Evolutionary conservation across 2,329 filamentous ascomycete genomes (phyloP), one percentile per base, ranked within the genome.

Genomic region (Fusarium sp.): DNA sequence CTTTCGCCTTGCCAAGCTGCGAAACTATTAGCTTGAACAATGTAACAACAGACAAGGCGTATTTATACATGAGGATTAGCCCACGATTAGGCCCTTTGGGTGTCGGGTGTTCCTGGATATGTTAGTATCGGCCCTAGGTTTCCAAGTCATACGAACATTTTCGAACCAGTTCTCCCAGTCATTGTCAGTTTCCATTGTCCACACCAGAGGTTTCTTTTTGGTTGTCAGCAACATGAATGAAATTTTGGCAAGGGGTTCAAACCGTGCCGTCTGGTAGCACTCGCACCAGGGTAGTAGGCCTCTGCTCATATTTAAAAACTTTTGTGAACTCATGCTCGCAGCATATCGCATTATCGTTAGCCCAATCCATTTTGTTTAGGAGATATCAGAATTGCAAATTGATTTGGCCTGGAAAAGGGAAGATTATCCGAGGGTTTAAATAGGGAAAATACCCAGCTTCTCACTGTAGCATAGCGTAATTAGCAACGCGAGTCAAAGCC

Each of bases 151-250:
- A 47, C 45, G 13, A 8, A 64, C 61, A 4, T 7, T 51, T 3
- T 29, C 13, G 7, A 61, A 61, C 61, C 61, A 64, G 2, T 11
- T 11, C 1, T 61, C 6, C 61, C 61, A 64, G 14, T 64, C 57
- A 0, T 11, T 2, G 1, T 37, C 35, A 20, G 27, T 25, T 17
- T 45, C 6, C 36, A 64, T 43, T 0, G 50, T 64, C 57, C 40
- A 51, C 11, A 57, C 11, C 4, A 40, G 13, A n/a, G 41, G 57
- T 13, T 37, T n/a, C 60, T 63, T 9, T 18, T 3, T 6, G 2
- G 31, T 5, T 18, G 35, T 60, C 3, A 55, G 29, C 4, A 27
- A 23, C 9, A 6, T 11, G 18, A n/a, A 2, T 1, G 0, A 13
- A 8, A 11, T 9, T 9, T 17, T 4, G 3, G 29, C 1, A 14